Conservation (phyloP, 345 rosid genomes). For the Citrus glauca region DNA sequence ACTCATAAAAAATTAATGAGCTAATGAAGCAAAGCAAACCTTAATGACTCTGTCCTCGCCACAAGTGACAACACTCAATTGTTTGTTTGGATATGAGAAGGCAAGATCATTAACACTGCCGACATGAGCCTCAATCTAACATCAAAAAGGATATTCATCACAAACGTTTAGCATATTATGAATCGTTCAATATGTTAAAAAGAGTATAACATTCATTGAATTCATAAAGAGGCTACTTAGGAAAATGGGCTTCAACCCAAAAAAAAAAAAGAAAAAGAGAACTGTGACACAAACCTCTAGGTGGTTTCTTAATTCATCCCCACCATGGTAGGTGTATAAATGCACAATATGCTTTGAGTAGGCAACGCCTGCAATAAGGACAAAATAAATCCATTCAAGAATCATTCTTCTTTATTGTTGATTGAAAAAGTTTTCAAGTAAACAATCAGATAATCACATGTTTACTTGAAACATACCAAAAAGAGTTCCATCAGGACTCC, state of each 20-base stretch:
- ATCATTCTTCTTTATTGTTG: background rate
- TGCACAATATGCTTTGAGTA: constrained; percentile 83
- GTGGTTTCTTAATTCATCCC: constrained; percentile 58
- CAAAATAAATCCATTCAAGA: constrained; percentile 11
- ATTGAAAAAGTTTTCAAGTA: background rate
- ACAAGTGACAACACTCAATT: constrained; percentile 63
- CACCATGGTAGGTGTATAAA: constrained; percentile 59
- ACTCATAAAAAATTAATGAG: background rate
- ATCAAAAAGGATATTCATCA: background rate
- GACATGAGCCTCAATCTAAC: constrained; percentile 81
- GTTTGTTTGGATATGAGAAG: constrained; percentile 72
- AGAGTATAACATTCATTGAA: background rate
- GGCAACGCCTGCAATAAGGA: constrained; percentile 63
- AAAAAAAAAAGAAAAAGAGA: too few species aligned
- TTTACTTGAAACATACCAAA: constrained; percentile 48
- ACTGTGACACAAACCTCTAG: constrained; percentile 55
- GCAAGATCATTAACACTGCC: constrained; percentile 90
- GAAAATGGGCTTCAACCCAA: background rate
- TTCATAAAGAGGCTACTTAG: background rate
- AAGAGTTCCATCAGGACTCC: constrained; percentile 85
- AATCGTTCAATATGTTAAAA: background rate
- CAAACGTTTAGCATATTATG: background rate
- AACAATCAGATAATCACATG: constrained; percentile 5
- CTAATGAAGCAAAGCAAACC: constrained; percentile 45
- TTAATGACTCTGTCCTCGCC: constrained; percentile 78